Evolutionary conservation across 345 rosid species (phyloP).

Genomic region (Brassica cretica): DNA sequence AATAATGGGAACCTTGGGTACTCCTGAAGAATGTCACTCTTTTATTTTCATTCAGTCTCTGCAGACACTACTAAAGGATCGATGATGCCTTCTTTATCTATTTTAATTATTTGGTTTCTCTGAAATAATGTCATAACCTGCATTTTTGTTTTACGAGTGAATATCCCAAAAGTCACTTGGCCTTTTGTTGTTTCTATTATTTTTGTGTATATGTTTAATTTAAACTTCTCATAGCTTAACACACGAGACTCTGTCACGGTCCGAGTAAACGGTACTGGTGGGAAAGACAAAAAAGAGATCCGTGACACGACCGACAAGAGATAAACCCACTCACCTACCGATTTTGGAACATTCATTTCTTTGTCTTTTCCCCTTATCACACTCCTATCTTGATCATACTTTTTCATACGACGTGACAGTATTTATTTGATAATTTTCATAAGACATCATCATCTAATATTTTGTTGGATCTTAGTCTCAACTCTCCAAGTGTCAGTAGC

Average conservation of each 20-base stretch:
- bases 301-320: constrained; percentile 1
- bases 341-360: constrained; percentile 20
- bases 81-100: constrained; percentile 4
- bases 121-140: neutral
- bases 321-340: neutral
- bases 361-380: neutral
- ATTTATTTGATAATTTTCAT: neutral
- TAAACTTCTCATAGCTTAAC: neutral
- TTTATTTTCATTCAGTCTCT: constrained; percentile 7
- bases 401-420: neutral
- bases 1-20: constrained; percentile 27
- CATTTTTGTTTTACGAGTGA: neutral
- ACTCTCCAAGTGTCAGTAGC: neutral
- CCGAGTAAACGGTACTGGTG: neutral
- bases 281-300: neutral
- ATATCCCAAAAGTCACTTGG: neutral
- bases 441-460: neutral
- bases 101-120: constrained; percentile 6
- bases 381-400: neutral
- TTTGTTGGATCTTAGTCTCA: neutral
- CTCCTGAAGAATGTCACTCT: constrained; percentile 20
- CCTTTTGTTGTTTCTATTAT: neutral
- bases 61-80: constrained; percentile 4
- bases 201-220: neutral
- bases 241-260: neutral